These are phyloP conservation scores for Boletus reticulatus DNA, from an alignment of 768 basidiomycete species.

Conservation along the genomic window DNA sequence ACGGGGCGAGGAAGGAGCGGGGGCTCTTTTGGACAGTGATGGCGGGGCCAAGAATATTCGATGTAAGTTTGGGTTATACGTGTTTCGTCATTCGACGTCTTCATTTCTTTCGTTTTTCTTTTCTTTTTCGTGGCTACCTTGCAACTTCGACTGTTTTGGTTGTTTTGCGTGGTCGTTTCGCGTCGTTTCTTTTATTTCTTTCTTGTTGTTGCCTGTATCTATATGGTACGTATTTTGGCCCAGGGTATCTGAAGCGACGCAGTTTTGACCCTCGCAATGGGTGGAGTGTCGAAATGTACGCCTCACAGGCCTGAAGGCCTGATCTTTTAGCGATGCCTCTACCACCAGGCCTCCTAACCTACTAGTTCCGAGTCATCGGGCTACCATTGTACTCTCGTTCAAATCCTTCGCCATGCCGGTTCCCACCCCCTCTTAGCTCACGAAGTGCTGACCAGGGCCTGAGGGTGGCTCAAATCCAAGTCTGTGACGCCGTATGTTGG, in stretches of 20 bases:
- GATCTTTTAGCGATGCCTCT: too few relatives aligned
- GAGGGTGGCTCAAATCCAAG: too few relatives aligned
- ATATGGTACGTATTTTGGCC: not conserved
- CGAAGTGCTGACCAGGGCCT: too few relatives aligned
- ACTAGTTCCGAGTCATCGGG: too few relatives aligned
- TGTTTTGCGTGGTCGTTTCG: not conserved
- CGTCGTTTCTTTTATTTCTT: not conserved
- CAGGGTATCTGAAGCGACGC: constrained; percentile 4
- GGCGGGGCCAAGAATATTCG: not conserved
- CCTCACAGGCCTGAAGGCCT: too few relatives aligned
- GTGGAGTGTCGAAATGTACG: constrained; percentile 16
- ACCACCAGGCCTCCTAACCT: too few relatives aligned
- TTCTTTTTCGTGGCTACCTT: not conserved
- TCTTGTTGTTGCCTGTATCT: not conserved
- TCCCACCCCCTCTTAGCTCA: too few relatives aligned
- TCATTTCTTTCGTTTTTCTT: constrained; percentile 8
- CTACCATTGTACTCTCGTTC: too few relatives aligned
- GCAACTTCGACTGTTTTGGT: not conserved
- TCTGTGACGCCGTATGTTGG: too few relatives aligned
- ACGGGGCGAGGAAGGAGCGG: constrained; percentile 25
- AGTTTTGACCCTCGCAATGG: constrained; percentile 62
- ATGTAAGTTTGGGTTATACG: not conserved
- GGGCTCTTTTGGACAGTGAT: constrained; percentile 27
- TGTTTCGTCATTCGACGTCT: constrained; percentile 25
- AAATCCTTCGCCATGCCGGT: too few relatives aligned